Percentiles rank a stretch among this genome's conserved stretches.
phyloP scores from a whole-genome alignment of 768 basidiomycete species.

The Gymnopilus dilepis region DNA sequence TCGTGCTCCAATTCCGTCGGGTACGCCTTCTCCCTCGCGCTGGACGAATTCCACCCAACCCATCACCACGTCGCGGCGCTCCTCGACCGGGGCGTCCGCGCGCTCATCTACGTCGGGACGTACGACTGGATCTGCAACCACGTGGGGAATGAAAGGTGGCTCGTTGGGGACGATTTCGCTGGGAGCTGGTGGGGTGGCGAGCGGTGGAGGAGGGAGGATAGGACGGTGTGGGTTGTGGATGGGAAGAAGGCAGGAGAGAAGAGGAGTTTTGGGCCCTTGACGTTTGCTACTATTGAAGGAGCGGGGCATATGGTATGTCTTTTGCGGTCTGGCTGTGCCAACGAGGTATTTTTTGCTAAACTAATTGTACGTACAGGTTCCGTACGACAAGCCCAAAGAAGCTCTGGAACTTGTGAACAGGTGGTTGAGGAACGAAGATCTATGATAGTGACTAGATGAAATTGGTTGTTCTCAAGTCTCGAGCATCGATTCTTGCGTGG shows the following conservation, averaged over 20 bases:
- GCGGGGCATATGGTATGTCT: constrained; percentile 72
- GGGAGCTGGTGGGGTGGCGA: constrained; percentile 63
- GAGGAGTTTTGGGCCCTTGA: constrained; percentile 52
- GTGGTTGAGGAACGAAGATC: constrained; percentile 44
- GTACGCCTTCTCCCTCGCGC: constrained; percentile 46
- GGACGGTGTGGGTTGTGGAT: constrained; percentile 63
- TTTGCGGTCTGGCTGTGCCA: no score
- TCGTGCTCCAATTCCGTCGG: constrained; percentile 44
- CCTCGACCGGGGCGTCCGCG: constrained; percentile 71
- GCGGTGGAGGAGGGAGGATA: constrained; percentile 40
- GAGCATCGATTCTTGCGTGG: no score
- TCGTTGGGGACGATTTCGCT: constrained; percentile 53
- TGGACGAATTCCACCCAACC: constrained; percentile 52
- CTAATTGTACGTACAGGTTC: constrained; percentile 42
- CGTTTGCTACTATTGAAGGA: constrained; percentile 64
- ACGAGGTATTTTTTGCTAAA: not conserved
- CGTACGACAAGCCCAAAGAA: constrained; percentile 64
- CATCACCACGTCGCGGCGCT: constrained; percentile 66
- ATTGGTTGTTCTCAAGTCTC: no score
- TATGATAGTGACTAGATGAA: constrained; percentile 5
- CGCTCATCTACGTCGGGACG: constrained; percentile 72
- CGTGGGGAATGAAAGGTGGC: constrained; percentile 77
- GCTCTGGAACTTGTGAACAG: constrained; percentile 51
- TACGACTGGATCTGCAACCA: constrained; percentile 81
- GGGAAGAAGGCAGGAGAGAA: constrained; percentile 44